Conservation (phyloP, 495 filamentous ascomycete species). For the Penicillium lividum region DNA sequence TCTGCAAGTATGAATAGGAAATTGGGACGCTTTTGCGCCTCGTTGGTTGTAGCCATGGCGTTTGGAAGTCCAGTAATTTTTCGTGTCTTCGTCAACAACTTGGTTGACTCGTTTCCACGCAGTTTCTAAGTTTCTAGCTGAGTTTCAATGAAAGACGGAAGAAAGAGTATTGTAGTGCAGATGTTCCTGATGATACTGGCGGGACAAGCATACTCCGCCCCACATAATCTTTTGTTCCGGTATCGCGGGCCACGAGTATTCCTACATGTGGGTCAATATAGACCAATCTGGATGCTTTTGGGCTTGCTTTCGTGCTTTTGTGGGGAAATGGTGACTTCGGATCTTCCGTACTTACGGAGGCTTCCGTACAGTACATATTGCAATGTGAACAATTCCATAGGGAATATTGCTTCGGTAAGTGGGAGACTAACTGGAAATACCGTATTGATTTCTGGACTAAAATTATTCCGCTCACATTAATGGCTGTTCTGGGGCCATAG, state of each 20-base stretch:
- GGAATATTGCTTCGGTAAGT: neutral
- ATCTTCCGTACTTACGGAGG: neutral
- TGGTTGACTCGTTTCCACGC: too few species aligned
- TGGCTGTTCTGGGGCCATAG: too few species aligned
- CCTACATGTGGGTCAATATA: conserved; percentile 1
- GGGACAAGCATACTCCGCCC: conserved; percentile 7
- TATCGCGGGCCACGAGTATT: neutral
- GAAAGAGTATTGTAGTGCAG: neutral
- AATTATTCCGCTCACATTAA: too few species aligned
- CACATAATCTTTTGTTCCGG: neutral
- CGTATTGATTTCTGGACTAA: too few species aligned
- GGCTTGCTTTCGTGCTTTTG: conserved; percentile 12
- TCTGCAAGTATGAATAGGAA: conserved; percentile 42
- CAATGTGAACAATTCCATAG: neutral
- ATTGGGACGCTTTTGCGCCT: conserved; percentile 28
- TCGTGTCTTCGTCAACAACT: too few species aligned
- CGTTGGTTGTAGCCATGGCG: neutral
- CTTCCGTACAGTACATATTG: neutral
- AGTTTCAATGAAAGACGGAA: neutral
- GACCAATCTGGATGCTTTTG: neutral
- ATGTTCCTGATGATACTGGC: neutral
- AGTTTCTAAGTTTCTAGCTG: neutral
- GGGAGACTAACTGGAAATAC: too few species aligned
- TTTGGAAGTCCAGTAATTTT: neutral
- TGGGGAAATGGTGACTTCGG: conserved; percentile 6